Percentiles rank a stretch among this genome's conserved stretches.
Conservation (phyloP, 495 filamentous ascomycete species). For the Neurospora africana region DNA sequence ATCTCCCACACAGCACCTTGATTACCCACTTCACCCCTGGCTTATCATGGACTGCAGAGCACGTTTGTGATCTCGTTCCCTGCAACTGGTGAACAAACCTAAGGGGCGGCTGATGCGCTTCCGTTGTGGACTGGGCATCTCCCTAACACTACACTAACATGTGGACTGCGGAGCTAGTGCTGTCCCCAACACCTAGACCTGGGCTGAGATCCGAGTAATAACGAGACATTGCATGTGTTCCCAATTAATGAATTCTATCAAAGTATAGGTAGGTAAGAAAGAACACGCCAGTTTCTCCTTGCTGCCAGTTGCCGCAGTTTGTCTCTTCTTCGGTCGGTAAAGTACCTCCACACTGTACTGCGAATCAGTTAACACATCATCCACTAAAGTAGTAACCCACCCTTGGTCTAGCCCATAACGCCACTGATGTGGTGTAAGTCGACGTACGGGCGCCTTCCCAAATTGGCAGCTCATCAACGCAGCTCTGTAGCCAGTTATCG, state of each 20-base stretch:
- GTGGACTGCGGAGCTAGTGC: neutral
- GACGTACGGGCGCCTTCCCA: neutral
- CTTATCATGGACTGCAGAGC: too few species aligned
- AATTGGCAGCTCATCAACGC: neutral
- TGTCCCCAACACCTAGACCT: neutral
- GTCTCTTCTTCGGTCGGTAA: neutral
- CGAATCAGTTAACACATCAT: neutral
- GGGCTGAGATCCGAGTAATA: neutral
- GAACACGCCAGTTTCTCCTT: neutral
- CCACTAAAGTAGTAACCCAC: neutral
- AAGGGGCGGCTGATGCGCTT: too few species aligned
- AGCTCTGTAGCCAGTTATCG: neutral
- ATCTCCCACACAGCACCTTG: neutral
- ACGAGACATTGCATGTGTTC: neutral
- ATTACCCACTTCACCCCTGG: too few species aligned
- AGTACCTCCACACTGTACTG: neutral
- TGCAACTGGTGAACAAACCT: too few species aligned
- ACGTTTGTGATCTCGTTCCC: too few species aligned
- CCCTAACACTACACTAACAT: neutral
- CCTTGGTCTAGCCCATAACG: neutral
- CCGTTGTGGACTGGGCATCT: neutral
- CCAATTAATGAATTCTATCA: neutral
- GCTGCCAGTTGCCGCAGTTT: neutral
- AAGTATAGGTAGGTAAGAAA: neutral
- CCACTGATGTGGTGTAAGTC: neutral